Base-by-base conservation (phyloP, 1,284 basidiomycete genomes). In the Tilletiopsis washingtonensis region DNA sequence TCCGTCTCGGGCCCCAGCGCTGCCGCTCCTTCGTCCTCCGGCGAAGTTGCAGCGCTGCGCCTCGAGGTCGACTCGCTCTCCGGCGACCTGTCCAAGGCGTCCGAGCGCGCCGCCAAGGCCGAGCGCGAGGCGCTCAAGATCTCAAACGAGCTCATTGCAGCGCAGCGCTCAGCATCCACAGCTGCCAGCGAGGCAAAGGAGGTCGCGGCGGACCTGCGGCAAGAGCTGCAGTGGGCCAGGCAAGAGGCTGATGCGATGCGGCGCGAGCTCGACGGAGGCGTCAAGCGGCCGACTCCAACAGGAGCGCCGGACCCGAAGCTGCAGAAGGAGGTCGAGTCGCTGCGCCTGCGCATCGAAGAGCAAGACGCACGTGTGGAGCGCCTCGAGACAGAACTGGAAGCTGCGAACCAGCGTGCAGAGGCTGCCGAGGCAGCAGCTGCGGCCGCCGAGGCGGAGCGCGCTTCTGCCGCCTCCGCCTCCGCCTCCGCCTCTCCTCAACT, bases 41-140 rank as follows among this genome's bases (percentile, higher is more conserved):
- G 29, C 29, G 29, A 34, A 34, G n/a, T 34, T n/a, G n/a, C 9
- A 34, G 29, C 29, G 9, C 29, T 34, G 29, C 29, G 29, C 17
- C 12, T 12, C 17, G 43, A 45, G 5, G 14, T 45, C 4, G 15
- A 32, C 19, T 14, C n/a, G 11, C 19, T 45, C n/a, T n/a, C 27
- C 21, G 27, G 15, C 11, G 29, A 45, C 17, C 7, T 45, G 11
- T 15, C n/a, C 2, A 45, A 34, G 26, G 20, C 29, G 6, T 17
- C 27, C 14, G 43, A 20, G 17, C 26, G 43, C n/a, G 43, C 43
- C 12, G 21, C 27, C 2, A 45, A 45, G 43, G 43, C 29, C 12
- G 43, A 45, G 43, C n/a, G 23, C 11, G 43, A 32, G 34, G 43
- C 26, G 11, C 43, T 45, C 11, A 45, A 45, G 23, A 15, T 26